Evolutionary conservation across 345 rosid species (phyloP).

Genomic region (Moricandia arvensis): DNA sequence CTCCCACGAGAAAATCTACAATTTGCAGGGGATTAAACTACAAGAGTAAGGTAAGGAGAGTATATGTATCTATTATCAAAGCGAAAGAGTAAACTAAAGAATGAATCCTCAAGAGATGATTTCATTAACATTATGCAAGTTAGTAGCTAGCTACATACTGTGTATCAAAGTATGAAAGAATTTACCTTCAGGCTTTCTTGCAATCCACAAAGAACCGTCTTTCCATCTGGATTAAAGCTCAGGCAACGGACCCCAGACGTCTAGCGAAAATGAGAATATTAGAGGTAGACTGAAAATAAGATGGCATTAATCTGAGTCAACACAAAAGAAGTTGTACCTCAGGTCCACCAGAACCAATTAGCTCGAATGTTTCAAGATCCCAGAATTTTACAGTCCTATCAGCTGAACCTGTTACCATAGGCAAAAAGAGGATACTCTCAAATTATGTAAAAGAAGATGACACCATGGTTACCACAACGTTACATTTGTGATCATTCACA

Average conservation of each 20-base stretch:
- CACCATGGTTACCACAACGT: background rate
- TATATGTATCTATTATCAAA: background rate
- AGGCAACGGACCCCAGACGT: conserved; percentile 86
- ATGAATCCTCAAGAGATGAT: conserved; percentile 1
- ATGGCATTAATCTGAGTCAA: conserved; percentile 14
- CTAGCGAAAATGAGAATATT: conserved; percentile 42
- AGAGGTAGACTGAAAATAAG: background rate
- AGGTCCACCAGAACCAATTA: conserved; percentile 90
- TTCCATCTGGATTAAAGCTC: conserved; percentile 94
- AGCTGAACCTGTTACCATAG: conserved; percentile 68
- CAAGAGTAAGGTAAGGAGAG: conserved; percentile 12
- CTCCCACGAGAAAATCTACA: conserved; percentile 94
- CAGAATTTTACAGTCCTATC: conserved; percentile 96
- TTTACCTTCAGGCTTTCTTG: conserved; percentile 87
- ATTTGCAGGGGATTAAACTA: conserved; percentile 21
- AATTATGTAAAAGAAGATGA: too few species aligned
- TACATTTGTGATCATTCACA: conserved; percentile 10
- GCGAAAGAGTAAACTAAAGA: background rate
- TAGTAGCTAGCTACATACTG: background rate
- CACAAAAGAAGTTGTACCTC: conserved; percentile 54
- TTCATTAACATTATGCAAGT: background rate
- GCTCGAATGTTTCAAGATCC: conserved; percentile 99
- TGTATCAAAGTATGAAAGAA: conserved; percentile 9
- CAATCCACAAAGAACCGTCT: conserved; percentile 89
- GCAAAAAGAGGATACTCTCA: background rate